Evolutionary conservation across 805 yeast genomes (phyloP), one percentile per base, ranked within the genome.

Genomic region (Saturnispora saitoi): DNA sequence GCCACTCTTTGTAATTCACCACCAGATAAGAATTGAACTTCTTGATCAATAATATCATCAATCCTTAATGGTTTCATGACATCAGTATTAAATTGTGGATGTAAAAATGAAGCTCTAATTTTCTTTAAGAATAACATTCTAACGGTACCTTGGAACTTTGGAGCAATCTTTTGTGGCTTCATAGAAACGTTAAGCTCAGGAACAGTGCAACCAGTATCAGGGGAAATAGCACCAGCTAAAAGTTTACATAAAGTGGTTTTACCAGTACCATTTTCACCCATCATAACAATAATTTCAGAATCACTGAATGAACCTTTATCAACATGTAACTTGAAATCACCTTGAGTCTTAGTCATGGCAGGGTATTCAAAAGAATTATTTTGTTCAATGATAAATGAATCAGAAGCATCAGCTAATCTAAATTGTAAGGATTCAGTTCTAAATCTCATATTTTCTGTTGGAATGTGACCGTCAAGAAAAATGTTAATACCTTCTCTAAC

Each of bases 241-340:
- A 93, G 73, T 68, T 85, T 86, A 78, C 97, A 91, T 74, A 93
- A 83, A 14, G 99, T 93, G 38, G 99, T 93, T 73, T 93, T 93
- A 75, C 99, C 99, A 17, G 99, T 93, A 73, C 99, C 99, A 69
- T 93, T 93, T 72, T 93, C 99, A 66, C 99, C 99, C 95, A 93
- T 91, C 96, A 93, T 87, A 50, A 93, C 99, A 61, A 93, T 77
- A 60, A 93, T 93, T 73, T 93, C 99, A 39, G 96, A 86, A 68
- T 93, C 95, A 49, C 95, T 83, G 71, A 91, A 93, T 51, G 84
- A 90, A 71, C 99, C 99, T 41, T 78, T 63, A 62, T 86, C 84
- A 52, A 93, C 83, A 50, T 70, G 73, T 66, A 93, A 76, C 63
- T 79, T 81, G 85, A 93, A 93, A 69, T 90, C 97, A 64, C 99